phyloP scores from a whole-genome alignment of 2,329 filamentous ascomycete genomes.

The Berkeleyomyces basicola region DNA sequence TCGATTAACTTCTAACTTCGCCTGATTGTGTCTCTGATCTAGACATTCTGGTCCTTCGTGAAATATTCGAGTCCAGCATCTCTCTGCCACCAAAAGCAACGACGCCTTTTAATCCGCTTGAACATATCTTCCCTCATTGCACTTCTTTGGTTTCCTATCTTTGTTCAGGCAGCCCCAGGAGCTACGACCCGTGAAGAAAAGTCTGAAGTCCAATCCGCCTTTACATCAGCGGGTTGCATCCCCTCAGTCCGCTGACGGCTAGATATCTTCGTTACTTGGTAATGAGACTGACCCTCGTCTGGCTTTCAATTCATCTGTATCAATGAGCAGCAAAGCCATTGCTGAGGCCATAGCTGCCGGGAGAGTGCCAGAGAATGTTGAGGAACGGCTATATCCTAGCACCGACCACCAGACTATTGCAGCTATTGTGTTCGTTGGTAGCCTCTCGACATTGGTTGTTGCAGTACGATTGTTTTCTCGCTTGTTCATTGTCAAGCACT shows the following conservation, averaged over 20 bases:
- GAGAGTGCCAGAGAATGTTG: constrained; percentile 22
- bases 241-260: too few species aligned
- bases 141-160: neutral
- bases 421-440: constrained; percentile 24
- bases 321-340: constrained; percentile 13
- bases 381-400: constrained; percentile 22
- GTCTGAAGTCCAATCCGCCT: neutral
- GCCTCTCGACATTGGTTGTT: constrained; percentile 22
- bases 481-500: constrained; percentile 21
- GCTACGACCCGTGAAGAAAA: too few species aligned
- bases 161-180: too few species aligned
- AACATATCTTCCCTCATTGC: too few species aligned
- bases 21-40: too few species aligned
- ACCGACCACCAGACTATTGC: constrained; percentile 24
- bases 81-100: too few species aligned
- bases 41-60: too few species aligned
- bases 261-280: too few species aligned
- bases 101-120: too few species aligned
- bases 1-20: too few species aligned
- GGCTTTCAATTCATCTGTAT: neutral
- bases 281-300: too few species aligned
- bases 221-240: neutral
- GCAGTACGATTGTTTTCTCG: constrained; percentile 22
- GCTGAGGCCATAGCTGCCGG: constrained; percentile 22
- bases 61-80: too few species aligned